Conservation (phyloP, 2,329 filamentous ascomycete species). For the Paecilomyces dactylethromorphus region DNA sequence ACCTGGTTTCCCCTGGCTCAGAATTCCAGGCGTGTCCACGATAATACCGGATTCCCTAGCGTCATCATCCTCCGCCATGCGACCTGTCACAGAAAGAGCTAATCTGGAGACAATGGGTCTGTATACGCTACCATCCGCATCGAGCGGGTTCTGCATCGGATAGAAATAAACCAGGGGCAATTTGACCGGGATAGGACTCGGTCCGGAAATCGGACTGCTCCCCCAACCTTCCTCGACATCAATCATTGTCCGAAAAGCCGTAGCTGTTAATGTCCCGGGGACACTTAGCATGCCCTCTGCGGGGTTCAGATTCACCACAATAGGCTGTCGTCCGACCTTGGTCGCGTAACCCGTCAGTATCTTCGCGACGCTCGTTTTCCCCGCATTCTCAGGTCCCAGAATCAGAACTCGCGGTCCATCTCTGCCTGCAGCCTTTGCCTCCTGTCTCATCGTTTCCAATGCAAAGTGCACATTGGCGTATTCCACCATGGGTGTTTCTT, state of each 20-base stretch:
- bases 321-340: slow-evolving; percentile 64
- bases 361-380: slow-evolving; percentile 77
- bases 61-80: slow-evolving; percentile 67
- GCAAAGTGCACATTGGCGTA: slow-evolving; percentile 85
- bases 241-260: slow-evolving; percentile 79
- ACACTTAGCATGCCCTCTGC: slow-evolving; percentile 71
- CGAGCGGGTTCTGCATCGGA: slow-evolving; percentile 61
- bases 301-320: slow-evolving; percentile 80
- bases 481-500: slow-evolving; percentile 74
- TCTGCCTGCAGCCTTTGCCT: slow-evolving; percentile 44
- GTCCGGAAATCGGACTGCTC: slow-evolving; percentile 81
- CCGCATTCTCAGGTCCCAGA: slow-evolving; percentile 68
- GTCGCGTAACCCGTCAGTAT: slow-evolving; percentile 74
- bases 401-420: slow-evolving; percentile 78
- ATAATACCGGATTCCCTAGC: slow-evolving; percentile 71
- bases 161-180: slow-evolving; percentile 87
- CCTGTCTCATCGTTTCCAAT: slow-evolving; percentile 65
- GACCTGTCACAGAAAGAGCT: slow-evolving; percentile 69
- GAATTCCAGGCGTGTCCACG: slow-evolving; percentile 72
- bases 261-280: slow-evolving; percentile 76
- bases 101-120: slow-evolving; percentile 68
- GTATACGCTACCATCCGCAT: slow-evolving; percentile 67
- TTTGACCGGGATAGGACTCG: slow-evolving; percentile 82
- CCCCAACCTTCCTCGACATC: slow-evolving; percentile 89
- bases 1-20: slow-evolving; percentile 56